Evolutionary conservation across 345 rosid genomes (phyloP).

Genomic region (Tarenaya hassleriana): DNA sequence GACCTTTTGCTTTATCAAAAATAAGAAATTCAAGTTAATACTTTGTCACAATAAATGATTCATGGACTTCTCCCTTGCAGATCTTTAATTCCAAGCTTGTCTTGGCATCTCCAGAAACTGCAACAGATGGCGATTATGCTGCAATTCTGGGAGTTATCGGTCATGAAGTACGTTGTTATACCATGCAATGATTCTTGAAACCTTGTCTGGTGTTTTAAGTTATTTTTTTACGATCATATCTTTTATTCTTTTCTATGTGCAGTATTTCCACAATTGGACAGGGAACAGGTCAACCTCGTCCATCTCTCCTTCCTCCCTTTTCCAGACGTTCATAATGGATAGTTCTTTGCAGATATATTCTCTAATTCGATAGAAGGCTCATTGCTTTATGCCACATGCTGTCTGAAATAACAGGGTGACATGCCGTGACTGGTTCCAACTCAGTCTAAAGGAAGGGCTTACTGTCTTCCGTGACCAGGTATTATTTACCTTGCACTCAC

Average conservation of each 20-base stretch:
- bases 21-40: neutral
- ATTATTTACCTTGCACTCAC: constrained; percentile 8
- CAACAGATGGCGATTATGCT: constrained; percentile 91
- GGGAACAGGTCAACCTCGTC: constrained; percentile 75
- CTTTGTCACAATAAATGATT: constrained; percentile 12
- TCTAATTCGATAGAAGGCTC: neutral
- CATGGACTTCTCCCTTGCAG: constrained; percentile 39
- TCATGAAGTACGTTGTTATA: constrained; percentile 65
- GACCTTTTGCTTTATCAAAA: constrained; percentile 7
- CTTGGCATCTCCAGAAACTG: constrained; percentile 97
- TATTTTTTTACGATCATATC: constrained; percentile 19
- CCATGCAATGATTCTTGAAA: neutral
- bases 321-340: constrained; percentile 2
- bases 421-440: constrained; percentile 99
- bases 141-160: constrained; percentile 97
- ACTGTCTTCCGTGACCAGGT: constrained; percentile 98
- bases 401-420: constrained; percentile 66
- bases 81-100: constrained; percentile 96
- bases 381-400: neutral
- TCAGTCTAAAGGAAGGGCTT: constrained; percentile 98
- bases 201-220: neutral
- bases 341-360: constrained; percentile 6
- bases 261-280: constrained; percentile 99
- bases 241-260: constrained; percentile 33
- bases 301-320: constrained; percentile 4